Evolutionary conservation across 768 basidiomycete species (phyloP).

Genomic region (Lactarius indigo): DNA sequence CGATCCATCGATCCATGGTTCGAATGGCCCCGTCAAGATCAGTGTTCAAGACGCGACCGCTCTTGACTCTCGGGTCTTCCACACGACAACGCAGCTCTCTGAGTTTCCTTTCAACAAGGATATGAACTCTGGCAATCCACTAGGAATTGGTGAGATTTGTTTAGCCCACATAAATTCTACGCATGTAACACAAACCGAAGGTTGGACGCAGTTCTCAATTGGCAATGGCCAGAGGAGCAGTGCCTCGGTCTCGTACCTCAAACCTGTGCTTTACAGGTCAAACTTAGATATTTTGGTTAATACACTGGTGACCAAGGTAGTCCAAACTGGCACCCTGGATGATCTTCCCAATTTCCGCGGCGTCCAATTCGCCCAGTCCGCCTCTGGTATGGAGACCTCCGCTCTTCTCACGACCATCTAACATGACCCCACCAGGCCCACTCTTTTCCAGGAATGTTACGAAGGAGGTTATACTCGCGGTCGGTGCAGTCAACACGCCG

Average conservation of each 20-base stretch:
- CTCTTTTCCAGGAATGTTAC: conserved; percentile 22
- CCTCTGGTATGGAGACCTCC: not conserved
- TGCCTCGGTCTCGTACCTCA: too few relatives aligned
- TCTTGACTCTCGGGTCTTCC: conserved; percentile 8
- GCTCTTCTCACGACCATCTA: not conserved
- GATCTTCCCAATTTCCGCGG: not conserved
- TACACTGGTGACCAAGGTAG: not conserved
- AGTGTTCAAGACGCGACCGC: conserved; percentile 21
- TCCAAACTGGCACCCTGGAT: not conserved
- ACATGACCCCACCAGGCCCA: not conserved
- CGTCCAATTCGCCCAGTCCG: not conserved
- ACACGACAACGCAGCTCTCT: conserved; percentile 12
- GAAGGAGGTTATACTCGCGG: conserved; percentile 14
- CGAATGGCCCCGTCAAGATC: conserved; percentile 24
- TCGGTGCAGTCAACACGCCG: conserved; percentile 16
- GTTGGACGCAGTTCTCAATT: too few relatives aligned
- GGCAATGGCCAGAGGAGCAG: too few relatives aligned
- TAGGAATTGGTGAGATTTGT: too few relatives aligned
- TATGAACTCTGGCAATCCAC: too few relatives aligned
- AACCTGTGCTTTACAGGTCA: not conserved
- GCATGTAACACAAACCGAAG: not conserved
- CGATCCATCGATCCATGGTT: conserved; percentile 28
- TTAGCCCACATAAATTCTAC: not conserved
- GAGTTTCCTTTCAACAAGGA: too few relatives aligned
- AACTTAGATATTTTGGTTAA: not conserved